Conservation (phyloP, 176 grass and related monocot species). For the Leersia perrieri region DNA sequence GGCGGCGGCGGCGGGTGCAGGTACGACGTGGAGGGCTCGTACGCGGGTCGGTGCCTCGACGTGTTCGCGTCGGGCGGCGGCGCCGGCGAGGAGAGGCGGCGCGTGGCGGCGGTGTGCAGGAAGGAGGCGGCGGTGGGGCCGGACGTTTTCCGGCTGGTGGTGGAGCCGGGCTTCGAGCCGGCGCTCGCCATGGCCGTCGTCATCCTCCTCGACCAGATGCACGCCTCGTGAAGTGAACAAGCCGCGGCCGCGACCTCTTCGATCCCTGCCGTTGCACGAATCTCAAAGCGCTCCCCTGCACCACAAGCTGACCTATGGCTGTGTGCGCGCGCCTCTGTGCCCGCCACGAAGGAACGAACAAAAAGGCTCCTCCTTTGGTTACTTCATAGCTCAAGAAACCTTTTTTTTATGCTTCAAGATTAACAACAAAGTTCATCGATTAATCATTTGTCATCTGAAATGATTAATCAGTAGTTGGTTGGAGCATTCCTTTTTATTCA, state of each 20-base stretch:
- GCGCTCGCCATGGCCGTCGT: constrained; percentile 79
- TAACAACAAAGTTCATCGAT: not conserved
- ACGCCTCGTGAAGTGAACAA: constrained; percentile 19
- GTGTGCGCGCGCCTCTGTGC: not conserved
- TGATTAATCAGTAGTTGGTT: not conserved
- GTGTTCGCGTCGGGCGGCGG: constrained; percentile 45
- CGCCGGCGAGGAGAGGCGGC: constrained; percentile 29
- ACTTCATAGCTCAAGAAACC: not conserved
- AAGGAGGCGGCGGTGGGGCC: constrained; percentile 62
- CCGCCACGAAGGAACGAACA: not conserved
- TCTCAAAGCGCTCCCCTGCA: not conserved
- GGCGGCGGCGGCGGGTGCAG: not conserved
- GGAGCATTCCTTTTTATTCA: constrained; percentile 8
- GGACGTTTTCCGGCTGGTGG: constrained; percentile 72
- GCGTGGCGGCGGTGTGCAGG: constrained; percentile 49
- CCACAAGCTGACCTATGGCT: no score
- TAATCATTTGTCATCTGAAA: not conserved
- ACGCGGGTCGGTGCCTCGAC: constrained; percentile 54
- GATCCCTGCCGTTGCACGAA: not conserved
- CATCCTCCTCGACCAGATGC: constrained; percentile 76
- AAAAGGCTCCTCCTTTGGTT: not conserved
- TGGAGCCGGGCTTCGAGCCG: constrained; percentile 67
- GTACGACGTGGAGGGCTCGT: constrained; percentile 77
- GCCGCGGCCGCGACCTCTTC: no score
- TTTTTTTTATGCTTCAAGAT: constrained; percentile 30